Percentiles rank a stretch among this genome's conserved stretches.
Conservation (phyloP, 2,329 filamentous ascomycete genomes). For the Alternaria infectoria region DNA sequence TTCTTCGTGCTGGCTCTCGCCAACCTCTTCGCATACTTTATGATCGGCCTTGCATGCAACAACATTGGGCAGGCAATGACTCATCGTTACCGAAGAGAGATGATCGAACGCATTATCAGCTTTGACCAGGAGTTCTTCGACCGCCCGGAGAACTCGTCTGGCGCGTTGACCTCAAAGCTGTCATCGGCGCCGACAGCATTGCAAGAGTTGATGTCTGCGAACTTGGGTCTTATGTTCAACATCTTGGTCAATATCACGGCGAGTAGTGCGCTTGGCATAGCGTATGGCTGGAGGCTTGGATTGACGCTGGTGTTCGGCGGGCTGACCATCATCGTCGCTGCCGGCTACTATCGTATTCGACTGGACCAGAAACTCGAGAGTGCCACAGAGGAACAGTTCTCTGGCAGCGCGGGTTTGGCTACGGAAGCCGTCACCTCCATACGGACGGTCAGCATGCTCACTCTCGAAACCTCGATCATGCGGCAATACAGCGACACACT, state of each 20-base stretch:
- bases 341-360: constrained; percentile 13
- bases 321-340: constrained; percentile 11
- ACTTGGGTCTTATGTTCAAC: constrained; percentile 17
- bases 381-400: constrained; percentile 21
- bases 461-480: background rate
- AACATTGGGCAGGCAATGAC: constrained; percentile 59
- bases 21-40: constrained; percentile 23
- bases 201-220: constrained; percentile 50
- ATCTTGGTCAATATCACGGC: constrained; percentile 9
- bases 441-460: background rate
- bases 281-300: constrained; percentile 21
- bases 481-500: background rate
- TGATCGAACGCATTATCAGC: constrained; percentile 59
- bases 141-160: constrained; percentile 82
- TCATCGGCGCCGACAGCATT: constrained; percentile 53
- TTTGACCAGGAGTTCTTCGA: constrained; percentile 93
- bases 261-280: constrained; percentile 17
- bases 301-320: constrained; percentile 8
- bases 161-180: constrained; percentile 70
- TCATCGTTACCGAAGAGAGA: constrained; percentile 12
- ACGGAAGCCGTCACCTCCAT: background rate
- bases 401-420: background rate
- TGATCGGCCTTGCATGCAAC: constrained; percentile 67
- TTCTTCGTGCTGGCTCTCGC: constrained; percentile 27
- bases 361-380: constrained; percentile 77